These are phyloP conservation scores for Aspergillus pseudoviridinutans DNA, from an alignment of 2,329 filamentous ascomycete species.

Conservation along the genomic window DNA sequence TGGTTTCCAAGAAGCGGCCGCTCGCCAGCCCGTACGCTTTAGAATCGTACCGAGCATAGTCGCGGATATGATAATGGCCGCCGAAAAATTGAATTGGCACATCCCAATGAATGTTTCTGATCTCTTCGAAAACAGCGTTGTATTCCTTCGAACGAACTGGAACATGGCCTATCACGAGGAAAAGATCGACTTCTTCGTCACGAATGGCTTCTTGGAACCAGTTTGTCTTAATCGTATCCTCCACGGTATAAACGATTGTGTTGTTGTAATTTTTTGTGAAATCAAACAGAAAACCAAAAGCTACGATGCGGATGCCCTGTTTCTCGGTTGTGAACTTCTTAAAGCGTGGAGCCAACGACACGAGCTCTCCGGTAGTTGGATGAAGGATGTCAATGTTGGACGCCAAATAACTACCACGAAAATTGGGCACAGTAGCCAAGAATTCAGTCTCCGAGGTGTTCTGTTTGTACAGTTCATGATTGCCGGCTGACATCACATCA, in stretches of 20 bases:
- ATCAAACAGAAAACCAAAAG: slow-evolving; percentile 93
- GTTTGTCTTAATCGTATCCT: slow-evolving; percentile 71
- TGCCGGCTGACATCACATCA: slow-evolving; percentile 82
- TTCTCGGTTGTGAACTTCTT: slow-evolving; percentile 90
- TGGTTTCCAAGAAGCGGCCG: slow-evolving; percentile 89
- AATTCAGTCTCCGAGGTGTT: slow-evolving; percentile 76
- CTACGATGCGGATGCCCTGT: slow-evolving; percentile 74
- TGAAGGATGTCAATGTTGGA: slow-evolving; percentile 90
- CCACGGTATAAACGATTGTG: slow-evolving; percentile 74
- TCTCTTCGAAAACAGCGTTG: slow-evolving; percentile 69
- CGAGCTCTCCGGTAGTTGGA: slow-evolving; percentile 63
- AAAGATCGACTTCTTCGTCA: slow-evolving; percentile 77
- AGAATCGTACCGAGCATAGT: slow-evolving; percentile 74
- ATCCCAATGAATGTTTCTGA: slow-evolving; percentile 71
- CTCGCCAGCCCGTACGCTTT: slow-evolving; percentile 77
- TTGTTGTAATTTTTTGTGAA: slow-evolving; percentile 91
- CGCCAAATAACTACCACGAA: slow-evolving; percentile 73
- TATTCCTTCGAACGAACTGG: slow-evolving; percentile 78
- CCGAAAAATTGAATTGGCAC: slow-evolving; percentile 89
- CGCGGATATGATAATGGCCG: slow-evolving; percentile 84
- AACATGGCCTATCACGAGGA: slow-evolving; percentile 82
- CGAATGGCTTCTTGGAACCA: slow-evolving; percentile 87
- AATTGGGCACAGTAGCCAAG: slow-evolving; percentile 75
- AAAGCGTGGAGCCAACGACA: slow-evolving; percentile 76
- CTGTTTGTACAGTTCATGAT: slow-evolving; percentile 88